These are phyloP conservation scores for Zymoseptoria tritici DNA, from an alignment of 2,329 filamentous ascomycete species.

Conservation along the genomic window DNA sequence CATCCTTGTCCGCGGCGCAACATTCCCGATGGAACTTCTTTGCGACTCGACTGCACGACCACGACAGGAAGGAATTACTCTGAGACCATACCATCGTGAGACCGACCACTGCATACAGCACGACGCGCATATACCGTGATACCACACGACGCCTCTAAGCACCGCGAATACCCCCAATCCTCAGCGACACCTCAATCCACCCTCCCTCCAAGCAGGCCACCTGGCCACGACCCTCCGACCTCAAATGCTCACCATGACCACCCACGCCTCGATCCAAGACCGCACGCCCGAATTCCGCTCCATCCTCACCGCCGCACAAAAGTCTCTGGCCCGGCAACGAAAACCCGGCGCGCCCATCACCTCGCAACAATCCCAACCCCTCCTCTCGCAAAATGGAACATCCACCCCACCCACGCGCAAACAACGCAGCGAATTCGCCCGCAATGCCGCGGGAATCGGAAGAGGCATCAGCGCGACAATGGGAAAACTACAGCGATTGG, in stretches of 20 bases:
- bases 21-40: neutral
- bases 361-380: slow-evolving; percentile 36
- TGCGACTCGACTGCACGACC: neutral
- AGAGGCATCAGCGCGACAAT: slow-evolving; percentile 86
- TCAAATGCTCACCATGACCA: slow-evolving; percentile 39
- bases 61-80: neutral
- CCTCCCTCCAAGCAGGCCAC: slow-evolving; percentile 1
- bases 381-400: slow-evolving; percentile 37
- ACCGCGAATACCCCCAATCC: neutral
- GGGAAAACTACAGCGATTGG: slow-evolving; percentile 88
- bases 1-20: neutral
- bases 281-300: slow-evolving; percentile 92
- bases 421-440: slow-evolving; percentile 80
- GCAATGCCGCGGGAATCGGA: slow-evolving; percentile 84
- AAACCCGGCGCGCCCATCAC: slow-evolving; percentile 73
- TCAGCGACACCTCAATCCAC: neutral
- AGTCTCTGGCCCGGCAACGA: slow-evolving; percentile 51
- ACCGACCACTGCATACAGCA: neutral
- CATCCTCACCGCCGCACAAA: slow-evolving; percentile 76
- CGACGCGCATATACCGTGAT: neutral
- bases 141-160: neutral
- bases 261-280: slow-evolving; percentile 74
- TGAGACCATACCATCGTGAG: neutral
- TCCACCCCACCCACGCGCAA: slow-evolving; percentile 29
- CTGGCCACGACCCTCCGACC: slow-evolving; percentile 11